Conservation (phyloP, 2,329 filamentous ascomycete species). For the Colletotrichum paranaense region DNA sequence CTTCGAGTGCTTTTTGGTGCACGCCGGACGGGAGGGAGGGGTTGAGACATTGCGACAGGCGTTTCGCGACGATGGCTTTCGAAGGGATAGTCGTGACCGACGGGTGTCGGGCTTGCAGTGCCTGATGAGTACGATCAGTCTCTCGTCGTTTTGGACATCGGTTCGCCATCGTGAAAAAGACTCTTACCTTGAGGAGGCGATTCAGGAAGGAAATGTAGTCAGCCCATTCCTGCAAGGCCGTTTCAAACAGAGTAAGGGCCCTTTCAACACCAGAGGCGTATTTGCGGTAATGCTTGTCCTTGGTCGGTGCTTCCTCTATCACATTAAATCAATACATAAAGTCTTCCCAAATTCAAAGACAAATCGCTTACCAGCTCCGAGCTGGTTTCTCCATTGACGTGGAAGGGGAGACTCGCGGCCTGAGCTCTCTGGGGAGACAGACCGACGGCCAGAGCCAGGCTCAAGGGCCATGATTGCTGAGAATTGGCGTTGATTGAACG, state of each 20-base stretch:
- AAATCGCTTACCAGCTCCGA: constrained; percentile 75
- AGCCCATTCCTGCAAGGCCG: constrained; percentile 96
- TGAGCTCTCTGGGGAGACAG: constrained; percentile 83
- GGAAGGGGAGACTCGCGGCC: constrained; percentile 81
- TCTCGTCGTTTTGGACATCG: not conserved
- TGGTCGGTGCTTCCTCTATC: constrained; percentile 65
- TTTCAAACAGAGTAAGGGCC: constrained; percentile 90
- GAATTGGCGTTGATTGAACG: constrained; percentile 17
- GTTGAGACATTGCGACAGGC: constrained; percentile 94
- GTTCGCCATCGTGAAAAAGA: not conserved
- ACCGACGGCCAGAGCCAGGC: constrained; percentile 65
- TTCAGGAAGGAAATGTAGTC: constrained; percentile 99
- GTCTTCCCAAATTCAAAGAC: not conserved
- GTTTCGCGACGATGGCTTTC: constrained; percentile 86
- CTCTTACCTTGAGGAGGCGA: constrained; percentile 82
- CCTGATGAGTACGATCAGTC: constrained; percentile 59
- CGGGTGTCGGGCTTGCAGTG: constrained; percentile 86
- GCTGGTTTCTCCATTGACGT: constrained; percentile 81
- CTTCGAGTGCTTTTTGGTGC: constrained; percentile 95
- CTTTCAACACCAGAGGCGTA: constrained; percentile 92
- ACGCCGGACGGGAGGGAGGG: constrained; percentile 94
- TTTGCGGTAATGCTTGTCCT: constrained; percentile 81
- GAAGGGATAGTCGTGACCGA: constrained; percentile 80
- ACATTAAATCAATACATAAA: constrained; percentile 22
- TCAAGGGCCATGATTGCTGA: constrained; percentile 71